These are phyloP conservation scores for Taiwanofungus camphoratus DNA, from an alignment of 1,284 basidiomycete genomes.

Conservation along the genomic window DNA sequence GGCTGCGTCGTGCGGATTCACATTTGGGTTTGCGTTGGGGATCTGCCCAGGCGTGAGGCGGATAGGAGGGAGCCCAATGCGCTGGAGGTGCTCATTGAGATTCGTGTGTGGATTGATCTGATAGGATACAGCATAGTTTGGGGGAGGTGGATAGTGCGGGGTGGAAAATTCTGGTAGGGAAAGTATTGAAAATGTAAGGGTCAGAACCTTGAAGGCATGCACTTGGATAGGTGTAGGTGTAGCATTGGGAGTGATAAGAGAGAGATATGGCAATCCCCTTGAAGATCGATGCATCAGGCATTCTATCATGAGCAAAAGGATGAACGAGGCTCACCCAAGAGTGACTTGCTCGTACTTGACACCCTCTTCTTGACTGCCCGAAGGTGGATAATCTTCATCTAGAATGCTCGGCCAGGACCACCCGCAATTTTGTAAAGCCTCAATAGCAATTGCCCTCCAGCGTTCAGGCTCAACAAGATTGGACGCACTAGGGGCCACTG, in stretches of 20 bases:
- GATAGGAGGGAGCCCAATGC: conserved; percentile 52
- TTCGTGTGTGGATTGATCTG: conserved; percentile 32
- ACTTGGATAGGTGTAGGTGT: conserved; percentile 54
- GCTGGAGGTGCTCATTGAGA: conserved; percentile 55
- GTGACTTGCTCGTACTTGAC: conserved; percentile 53
- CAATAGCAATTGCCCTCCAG: conserved; percentile 23
- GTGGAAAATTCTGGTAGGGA: conserved; percentile 24
- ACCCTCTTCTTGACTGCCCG: conserved; percentile 34
- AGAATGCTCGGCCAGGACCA: conserved; percentile 60
- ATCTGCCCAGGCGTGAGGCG: conserved; percentile 30
- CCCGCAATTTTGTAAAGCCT: conserved; percentile 35
- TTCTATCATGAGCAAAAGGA: neutral
- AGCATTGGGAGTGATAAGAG: conserved; percentile 41
- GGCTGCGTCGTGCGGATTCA: conserved; percentile 24
- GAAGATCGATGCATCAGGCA: neutral
- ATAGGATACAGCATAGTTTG: conserved; percentile 17
- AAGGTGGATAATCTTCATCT: conserved; percentile 47
- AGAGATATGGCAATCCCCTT: conserved; percentile 59
- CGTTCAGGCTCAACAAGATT: conserved; percentile 15
- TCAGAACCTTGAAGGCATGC: conserved; percentile 66
- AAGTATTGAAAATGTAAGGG: conserved; percentile 60
- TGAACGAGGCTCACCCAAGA: conserved; percentile 45
- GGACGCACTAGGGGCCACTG: conserved; percentile 12
- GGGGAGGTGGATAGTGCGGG: conserved; percentile 11
- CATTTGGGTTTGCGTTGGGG: conserved; percentile 17